Evolutionary conservation across 345 rosid species (phyloP).

Genomic region (Eutrema japonicum): DNA sequence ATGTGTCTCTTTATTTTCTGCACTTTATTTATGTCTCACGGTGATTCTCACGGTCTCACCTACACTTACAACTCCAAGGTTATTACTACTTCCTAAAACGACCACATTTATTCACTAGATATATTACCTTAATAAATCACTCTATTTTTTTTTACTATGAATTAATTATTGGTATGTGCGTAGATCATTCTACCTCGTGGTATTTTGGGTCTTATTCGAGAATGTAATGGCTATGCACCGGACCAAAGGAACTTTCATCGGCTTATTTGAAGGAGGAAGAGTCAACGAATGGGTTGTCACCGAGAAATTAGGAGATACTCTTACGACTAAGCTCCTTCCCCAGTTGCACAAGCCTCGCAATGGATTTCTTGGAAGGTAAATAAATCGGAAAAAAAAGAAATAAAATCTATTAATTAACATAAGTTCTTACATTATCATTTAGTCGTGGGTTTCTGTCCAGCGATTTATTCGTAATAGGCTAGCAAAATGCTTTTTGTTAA

Average conservation of each 20-base stretch:
- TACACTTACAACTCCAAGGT: conserved; percentile 21
- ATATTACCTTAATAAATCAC: neutral
- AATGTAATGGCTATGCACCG: conserved; percentile 63
- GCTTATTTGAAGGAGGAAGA: conserved; percentile 34
- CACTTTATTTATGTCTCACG: no score
- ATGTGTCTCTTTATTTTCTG: no score
- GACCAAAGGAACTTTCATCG: conserved; percentile 57
- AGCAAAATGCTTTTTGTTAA: neutral
- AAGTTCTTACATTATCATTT: neutral
- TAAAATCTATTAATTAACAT: neutral
- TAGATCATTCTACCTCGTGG: conserved; percentile 57
- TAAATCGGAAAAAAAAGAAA: neutral
- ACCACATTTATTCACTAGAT: neutral
- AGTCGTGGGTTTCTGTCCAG: neutral
- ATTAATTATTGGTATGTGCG: neutral
- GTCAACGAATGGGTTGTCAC: conserved; percentile 43
- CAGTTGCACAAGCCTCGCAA: conserved; percentile 24
- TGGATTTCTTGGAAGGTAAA: conserved; percentile 61
- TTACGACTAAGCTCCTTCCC: conserved; percentile 44
- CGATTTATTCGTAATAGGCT: neutral
- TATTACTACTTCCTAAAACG: neutral
- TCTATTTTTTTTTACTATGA: neutral
- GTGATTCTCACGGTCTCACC: no score
- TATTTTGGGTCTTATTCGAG: conserved; percentile 59
- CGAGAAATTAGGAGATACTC: conserved; percentile 48